Evolutionary conservation across 202 grass and related monocot genomes (phyloP).

Genomic region (Carex arenaria): DNA sequence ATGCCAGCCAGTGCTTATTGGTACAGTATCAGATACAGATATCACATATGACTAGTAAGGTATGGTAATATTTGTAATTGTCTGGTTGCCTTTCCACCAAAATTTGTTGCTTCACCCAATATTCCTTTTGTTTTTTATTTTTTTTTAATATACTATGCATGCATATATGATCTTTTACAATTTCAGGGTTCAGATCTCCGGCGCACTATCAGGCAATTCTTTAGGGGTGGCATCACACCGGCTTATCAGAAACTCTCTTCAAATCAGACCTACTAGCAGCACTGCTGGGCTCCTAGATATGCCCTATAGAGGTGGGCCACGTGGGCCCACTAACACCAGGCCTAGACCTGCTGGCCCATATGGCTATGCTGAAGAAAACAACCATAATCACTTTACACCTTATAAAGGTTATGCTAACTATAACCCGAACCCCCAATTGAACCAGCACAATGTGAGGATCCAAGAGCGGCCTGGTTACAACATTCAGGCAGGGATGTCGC

Average conservation of each 20-base stretch:
- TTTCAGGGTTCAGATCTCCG: slow-evolving; percentile 72
- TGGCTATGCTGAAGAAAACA: slow-evolving; percentile 47
- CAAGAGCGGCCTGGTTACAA: slow-evolving; percentile 42
- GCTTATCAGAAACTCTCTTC: slow-evolving; percentile 87
- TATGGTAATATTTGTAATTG: background rate
- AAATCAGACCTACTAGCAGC: slow-evolving; percentile 54
- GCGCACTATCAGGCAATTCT: slow-evolving; percentile 74
- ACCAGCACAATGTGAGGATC: slow-evolving; percentile 43
- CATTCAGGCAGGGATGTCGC: slow-evolving; percentile 54
- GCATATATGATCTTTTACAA: slow-evolving; percentile 24
- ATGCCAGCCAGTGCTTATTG: background rate
- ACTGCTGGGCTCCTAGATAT: slow-evolving; percentile 55
- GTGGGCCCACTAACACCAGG: slow-evolving; percentile 31
- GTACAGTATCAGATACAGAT: background rate
- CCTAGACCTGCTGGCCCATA: slow-evolving; percentile 55
- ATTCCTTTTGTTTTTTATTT: background rate
- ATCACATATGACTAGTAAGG: background rate
- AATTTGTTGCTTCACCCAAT: background rate
- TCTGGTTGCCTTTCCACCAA: background rate
- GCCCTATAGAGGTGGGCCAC: slow-evolving; percentile 46
- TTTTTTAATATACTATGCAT: slow-evolving; percentile 13
- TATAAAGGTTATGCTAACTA: slow-evolving; percentile 45
- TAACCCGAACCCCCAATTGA: slow-evolving; percentile 38
- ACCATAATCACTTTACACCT: background rate
- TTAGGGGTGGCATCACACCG: slow-evolving; percentile 90